Evolutionary conservation across 225 moss, liverwort and hornwort genomes (phyloP).

Genomic region (Polytrichum commune): DNA sequence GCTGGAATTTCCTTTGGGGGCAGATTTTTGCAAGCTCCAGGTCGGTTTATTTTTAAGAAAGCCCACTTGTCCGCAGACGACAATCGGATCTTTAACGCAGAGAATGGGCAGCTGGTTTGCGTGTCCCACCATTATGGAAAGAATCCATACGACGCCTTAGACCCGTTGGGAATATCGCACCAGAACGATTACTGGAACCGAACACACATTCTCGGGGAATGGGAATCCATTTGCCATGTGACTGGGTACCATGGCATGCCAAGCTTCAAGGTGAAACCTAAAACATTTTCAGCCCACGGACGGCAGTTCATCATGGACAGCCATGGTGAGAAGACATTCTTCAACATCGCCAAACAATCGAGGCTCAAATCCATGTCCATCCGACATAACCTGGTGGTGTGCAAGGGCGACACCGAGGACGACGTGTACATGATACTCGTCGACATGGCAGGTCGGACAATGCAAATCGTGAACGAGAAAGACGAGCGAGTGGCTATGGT

Average conservation of each 20-base stretch:
- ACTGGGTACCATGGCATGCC: constrained; percentile 84
- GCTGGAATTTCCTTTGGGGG: constrained; percentile 54
- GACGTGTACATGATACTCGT: constrained; percentile 71
- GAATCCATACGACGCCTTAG: constrained; percentile 73
- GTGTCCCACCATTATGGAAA: constrained; percentile 78
- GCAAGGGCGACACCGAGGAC: constrained; percentile 65
- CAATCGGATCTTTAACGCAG: constrained; percentile 70
- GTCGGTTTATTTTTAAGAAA: constrained; percentile 78
- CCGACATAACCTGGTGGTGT: constrained; percentile 82
- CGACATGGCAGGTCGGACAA: constrained; percentile 76
- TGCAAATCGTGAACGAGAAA: constrained; percentile 83
- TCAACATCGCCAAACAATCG: constrained; percentile 78
- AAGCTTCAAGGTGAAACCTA: constrained; percentile 83
- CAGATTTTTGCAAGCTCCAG: constrained; percentile 35
- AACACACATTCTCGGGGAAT: constrained; percentile 70
- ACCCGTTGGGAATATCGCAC: constrained; percentile 64
- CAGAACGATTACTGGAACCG: constrained; percentile 72
- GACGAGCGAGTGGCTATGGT: constrained; percentile 74
- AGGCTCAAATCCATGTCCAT: constrained; percentile 76
- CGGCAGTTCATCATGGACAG: constrained; percentile 59
- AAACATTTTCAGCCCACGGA: constrained; percentile 62
- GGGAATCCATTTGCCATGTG: constrained; percentile 82
- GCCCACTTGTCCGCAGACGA: constrained; percentile 78
- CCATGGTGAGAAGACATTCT: constrained; percentile 45
- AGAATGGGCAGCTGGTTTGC: constrained; percentile 61